Evolutionary conservation across 352 stramenopile genomes (phyloP), one percentile per base, ranked within the genome.

Genomic region (Phytophthora multivora): DNA sequence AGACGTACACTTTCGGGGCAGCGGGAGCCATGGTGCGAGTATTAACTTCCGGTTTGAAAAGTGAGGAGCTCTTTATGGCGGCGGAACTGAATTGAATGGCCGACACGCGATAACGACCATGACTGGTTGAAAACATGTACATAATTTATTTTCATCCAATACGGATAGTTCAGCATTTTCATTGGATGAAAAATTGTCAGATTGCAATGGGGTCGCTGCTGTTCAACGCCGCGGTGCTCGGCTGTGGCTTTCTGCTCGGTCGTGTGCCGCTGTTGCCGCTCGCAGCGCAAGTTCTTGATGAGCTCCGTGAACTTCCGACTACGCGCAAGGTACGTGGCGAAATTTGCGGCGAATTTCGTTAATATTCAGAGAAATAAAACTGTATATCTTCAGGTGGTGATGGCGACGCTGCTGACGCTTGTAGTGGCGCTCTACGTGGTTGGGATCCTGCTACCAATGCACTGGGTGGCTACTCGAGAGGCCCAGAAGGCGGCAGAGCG

Each of bases 21-120:
- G 73, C 67, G 59, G 82, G 79, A 79, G 85, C 80, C 85, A 93
- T 93, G 75, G 63, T 77, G 64, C 72, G 74, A 81, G 66, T 75
- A 42, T 62, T 66, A 89, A 91, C 80, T 89, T 91, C 81, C 82
- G 79, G 85, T 93, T 93, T 93, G 85, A 93, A 93, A 91, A 91
- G 82, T 91, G 82, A 72, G 42, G 16, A 40, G 59, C 19, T 52
- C 12, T 31, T 33, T 10, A 12, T n/a, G 28, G 1, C n/a, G 2
- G 18, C 15, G 12, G 10, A 21, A 23, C 10, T n/a, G 23, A 62
- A 73, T 80, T 79, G 76, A 83, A 71, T 76, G 63, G 68, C 50
- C 40, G 25, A 52, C 58, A 64, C 25, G 58, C 38, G 35, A 56
- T 33, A 46, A 41, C 21, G 15, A 15, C 15, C 2, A 0, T 26